A percentile compares a stretch with the other conserved stretches of the same genome.
These are phyloP conservation scores for Nakazawaea wickerhamii DNA, from an alignment of 805 yeast species.

Conservation along the genomic window DNA sequence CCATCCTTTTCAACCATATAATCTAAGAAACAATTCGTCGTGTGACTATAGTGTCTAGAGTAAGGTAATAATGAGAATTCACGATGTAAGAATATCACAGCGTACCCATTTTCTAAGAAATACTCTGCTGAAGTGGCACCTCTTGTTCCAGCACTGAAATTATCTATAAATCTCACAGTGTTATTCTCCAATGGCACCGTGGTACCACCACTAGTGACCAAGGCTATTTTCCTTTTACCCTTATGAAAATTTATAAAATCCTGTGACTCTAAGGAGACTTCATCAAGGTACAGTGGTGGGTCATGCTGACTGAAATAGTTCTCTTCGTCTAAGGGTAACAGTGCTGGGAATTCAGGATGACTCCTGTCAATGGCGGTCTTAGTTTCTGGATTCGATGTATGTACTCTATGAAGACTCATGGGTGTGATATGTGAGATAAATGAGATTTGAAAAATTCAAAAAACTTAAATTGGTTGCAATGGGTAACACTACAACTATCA, in stretches of 20 bases:
- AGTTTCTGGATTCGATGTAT: conserved; percentile 68
- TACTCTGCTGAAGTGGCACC: conserved; percentile 96
- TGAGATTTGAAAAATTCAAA: too few species aligned
- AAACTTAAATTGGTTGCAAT: too few species aligned
- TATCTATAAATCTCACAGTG: conserved; percentile 94
- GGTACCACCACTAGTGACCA: conserved; percentile 96
- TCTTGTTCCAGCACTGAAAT: conserved; percentile 95
- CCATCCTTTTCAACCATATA: conserved; percentile 57
- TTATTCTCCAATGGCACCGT: conserved; percentile 96
- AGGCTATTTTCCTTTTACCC: conserved; percentile 51
- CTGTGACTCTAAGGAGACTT: conserved; percentile 49
- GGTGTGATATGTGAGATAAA: too few species aligned
- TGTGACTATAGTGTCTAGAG: conserved; percentile 83
- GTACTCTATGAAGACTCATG: conserved; percentile 25
- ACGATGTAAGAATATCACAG: conserved; percentile 88
- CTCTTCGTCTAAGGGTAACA: conserved; percentile 66
- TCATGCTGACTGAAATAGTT: conserved; percentile 65
- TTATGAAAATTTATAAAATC: conserved; percentile 58
- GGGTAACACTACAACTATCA: too few species aligned
- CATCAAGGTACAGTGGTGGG: conserved; percentile 69
- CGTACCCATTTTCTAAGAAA: conserved; percentile 78
- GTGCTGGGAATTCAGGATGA: conserved; percentile 74
- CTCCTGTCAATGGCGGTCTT: conserved; percentile 74
- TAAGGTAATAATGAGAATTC: conserved; percentile 91
- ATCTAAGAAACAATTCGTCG: conserved; percentile 81